Conservation (phyloP, 305 asterid species). For the Solanum hybrid region DNA sequence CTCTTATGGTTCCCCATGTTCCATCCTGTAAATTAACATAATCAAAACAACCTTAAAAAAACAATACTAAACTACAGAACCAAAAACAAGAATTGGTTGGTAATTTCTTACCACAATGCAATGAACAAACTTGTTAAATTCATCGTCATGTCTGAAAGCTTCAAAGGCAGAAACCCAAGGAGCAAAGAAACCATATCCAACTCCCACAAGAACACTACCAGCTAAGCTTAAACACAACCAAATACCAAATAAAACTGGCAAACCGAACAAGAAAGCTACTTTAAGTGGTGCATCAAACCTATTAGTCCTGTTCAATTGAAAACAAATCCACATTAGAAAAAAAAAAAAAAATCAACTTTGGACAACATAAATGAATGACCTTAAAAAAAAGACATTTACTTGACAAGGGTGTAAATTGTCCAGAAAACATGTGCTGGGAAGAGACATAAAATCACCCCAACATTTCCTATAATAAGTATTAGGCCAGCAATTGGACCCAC, state of each 20-base stretch:
- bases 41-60: neutral
- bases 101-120: constrained; percentile 73
- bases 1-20: constrained; percentile 78
- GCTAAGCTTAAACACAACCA: constrained; percentile 94
- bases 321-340: neutral
- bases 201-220: constrained; percentile 70
- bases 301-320: constrained; percentile 39
- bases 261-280: constrained; percentile 56
- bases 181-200: constrained; percentile 91
- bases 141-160: constrained; percentile 64
- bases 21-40: constrained; percentile 56
- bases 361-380: neutral
- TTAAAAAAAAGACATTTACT: constrained; percentile 31
- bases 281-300: constrained; percentile 78
- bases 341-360: neutral
- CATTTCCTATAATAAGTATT: constrained; percentile 60
- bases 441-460: constrained; percentile 73
- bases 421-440: constrained; percentile 84
- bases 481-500: constrained; percentile 78
- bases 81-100: neutral
- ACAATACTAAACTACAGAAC: neutral
- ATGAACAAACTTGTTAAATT: constrained; percentile 51
- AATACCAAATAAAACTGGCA: constrained; percentile 71
- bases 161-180: constrained; percentile 95
- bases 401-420: constrained; percentile 77